Evolutionary conservation across 2,329 filamentous ascomycete genomes (phyloP).

Genomic region (Macroventuria anomochaeta): DNA sequence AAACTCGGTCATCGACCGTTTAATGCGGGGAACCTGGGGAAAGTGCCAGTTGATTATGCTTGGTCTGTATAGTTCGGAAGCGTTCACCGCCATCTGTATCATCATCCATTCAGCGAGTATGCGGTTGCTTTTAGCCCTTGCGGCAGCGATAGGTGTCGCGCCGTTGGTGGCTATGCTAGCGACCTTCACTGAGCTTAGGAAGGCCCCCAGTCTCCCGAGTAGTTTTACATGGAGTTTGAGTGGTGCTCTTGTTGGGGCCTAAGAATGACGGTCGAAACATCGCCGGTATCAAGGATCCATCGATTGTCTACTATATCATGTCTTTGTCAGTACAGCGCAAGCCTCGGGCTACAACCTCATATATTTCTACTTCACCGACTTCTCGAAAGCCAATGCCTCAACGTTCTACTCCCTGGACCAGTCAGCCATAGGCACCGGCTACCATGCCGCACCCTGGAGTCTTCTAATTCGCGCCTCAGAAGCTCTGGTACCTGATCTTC

Average conservation of each 20-base stretch:
- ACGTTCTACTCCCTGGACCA: conserved; percentile 51
- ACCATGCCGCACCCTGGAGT: conserved; percentile 52
- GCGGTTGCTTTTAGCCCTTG: neutral
- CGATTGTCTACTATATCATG: conserved; percentile 49
- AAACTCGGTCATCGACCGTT: neutral
- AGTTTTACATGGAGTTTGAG: conserved; percentile 44
- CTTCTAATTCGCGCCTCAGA: conserved; percentile 53
- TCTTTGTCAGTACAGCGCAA: conserved; percentile 51
- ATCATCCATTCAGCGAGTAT: neutral
- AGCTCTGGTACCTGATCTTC: conserved; percentile 53
- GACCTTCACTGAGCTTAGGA: neutral
- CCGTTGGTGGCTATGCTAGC: neutral
- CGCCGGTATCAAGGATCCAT: conserved; percentile 46
- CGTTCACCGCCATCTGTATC: neutral
- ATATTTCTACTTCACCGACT: conserved; percentile 52
- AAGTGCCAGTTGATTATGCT: neutral
- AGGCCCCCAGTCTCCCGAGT: conserved; percentile 16
- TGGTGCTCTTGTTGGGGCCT: conserved; percentile 31
- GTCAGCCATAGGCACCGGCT: conserved; percentile 48
- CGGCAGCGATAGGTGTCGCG: neutral
- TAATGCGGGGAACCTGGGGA: neutral
- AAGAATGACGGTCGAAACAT: conserved; percentile 38
- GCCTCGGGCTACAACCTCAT: conserved; percentile 49
- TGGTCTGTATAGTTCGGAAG: neutral
- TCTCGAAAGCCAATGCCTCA: conserved; percentile 39